phyloP scores from a whole-genome alignment of 2,329 filamentous ascomycete species.

The Fusarium verrucosum region DNA sequence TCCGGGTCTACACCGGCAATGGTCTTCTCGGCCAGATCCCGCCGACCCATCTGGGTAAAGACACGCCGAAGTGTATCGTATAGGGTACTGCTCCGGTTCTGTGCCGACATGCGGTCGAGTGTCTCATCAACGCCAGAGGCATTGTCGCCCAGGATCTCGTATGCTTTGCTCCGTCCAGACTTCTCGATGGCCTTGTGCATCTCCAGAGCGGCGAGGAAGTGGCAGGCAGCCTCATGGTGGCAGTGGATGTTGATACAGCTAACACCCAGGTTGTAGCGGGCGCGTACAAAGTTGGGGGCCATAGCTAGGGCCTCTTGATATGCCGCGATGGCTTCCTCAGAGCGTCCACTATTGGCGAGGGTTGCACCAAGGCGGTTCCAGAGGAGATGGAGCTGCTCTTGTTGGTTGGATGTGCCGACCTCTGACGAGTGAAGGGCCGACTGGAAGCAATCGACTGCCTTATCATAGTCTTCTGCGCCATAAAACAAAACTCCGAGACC shows the following conservation, averaged over 20 bases:
- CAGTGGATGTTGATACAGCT: conserved; percentile 98
- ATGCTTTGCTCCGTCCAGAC: conserved; percentile 82
- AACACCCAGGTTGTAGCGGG: conserved; percentile 95
- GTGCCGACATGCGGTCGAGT: conserved; percentile 86
- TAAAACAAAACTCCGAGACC: conserved; percentile 97
- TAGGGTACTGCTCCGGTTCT: conserved; percentile 96
- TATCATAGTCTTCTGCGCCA: conserved; percentile 96
- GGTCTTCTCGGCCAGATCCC: conserved; percentile 88
- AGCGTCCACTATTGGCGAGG: conserved; percentile 90
- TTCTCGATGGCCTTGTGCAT: conserved; percentile 96
- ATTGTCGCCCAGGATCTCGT: conserved; percentile 77
- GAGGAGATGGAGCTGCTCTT: conserved; percentile 87
- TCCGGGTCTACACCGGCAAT: conserved; percentile 91
- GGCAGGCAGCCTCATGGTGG: conserved; percentile 89
- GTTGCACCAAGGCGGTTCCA: conserved; percentile 98
- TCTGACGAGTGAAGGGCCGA: conserved; percentile 88
- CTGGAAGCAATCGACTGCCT: conserved; percentile 98
- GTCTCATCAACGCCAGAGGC: conserved; percentile 68
- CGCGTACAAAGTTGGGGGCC: conserved; percentile 95
- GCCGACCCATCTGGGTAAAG: conserved; percentile 94
- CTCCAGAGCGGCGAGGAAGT: conserved; percentile 87
- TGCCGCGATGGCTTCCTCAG: conserved; percentile 94
- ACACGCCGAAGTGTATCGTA: conserved; percentile 94
- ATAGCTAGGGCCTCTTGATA: conserved; percentile 92
- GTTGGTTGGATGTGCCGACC: conserved; percentile 82